Conservation (phyloP, 2,329 filamentous ascomycete species). For the Fusarium xylarioides region DNA sequence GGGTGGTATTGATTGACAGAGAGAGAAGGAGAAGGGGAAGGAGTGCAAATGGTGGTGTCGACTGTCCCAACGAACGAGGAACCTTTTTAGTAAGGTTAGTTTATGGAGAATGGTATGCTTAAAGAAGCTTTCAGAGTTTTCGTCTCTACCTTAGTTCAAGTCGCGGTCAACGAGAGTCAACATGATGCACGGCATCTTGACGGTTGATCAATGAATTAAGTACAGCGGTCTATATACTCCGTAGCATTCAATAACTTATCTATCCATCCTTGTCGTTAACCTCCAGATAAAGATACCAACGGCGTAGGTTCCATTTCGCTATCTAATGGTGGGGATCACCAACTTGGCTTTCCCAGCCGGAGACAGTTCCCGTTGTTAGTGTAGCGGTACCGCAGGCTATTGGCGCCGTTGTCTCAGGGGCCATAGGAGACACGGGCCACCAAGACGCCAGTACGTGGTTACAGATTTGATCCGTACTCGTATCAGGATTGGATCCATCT, state of each 20-base stretch:
- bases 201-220: neutral
- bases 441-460: constrained; percentile 1
- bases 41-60: constrained; percentile 17
- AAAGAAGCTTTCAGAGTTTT: constrained; percentile 25
- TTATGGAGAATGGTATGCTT: constrained; percentile 28
- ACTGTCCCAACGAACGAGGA: constrained; percentile 3
- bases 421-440: constrained; percentile 1
- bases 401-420: constrained; percentile 40
- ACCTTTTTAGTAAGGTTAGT: constrained; percentile 35
- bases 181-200: constrained; percentile 4
- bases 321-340: constrained; percentile 16
- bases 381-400: constrained; percentile 34
- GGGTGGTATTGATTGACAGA: constrained; percentile 2
- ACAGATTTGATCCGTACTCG: constrained; percentile 35
- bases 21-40: neutral
- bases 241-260: neutral
- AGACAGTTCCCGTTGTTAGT: constrained; percentile 41
- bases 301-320: constrained; percentile 4
- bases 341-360: constrained; percentile 37
- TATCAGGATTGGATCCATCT: constrained; percentile 33
- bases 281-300: neutral
- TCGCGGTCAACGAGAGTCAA: neutral
- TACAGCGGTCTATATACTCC: constrained; percentile 8
- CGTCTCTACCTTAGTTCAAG: neutral
- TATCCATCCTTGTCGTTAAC: neutral